Percentiles rank a stretch among this genome's conserved stretches.
phyloP scores from a whole-genome alignment of 257 asterid genomes.

The Lycium ferocissimum region DNA sequence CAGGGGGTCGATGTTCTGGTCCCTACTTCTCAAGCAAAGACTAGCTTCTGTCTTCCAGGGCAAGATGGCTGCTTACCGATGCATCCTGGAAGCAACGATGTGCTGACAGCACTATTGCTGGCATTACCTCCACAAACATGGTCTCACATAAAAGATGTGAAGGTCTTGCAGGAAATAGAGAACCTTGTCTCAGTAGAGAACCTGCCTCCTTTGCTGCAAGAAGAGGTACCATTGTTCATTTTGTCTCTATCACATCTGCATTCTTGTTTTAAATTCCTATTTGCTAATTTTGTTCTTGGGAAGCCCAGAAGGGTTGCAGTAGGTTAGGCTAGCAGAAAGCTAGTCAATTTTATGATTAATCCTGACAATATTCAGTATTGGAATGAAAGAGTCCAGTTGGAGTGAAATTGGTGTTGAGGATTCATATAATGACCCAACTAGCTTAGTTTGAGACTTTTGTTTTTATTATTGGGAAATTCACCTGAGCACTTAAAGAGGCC shows the following conservation, averaged over 20 bases:
- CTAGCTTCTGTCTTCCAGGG: conserved; percentile 50
- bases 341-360: conserved; percentile 22
- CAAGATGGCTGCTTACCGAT: conserved; percentile 48
- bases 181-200: conserved; percentile 61
- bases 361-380: background rate
- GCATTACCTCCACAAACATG: conserved; percentile 93
- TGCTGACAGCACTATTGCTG: conserved; percentile 79
- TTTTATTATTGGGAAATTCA: background rate
- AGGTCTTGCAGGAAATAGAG: conserved; percentile 65
- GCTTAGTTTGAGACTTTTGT: conserved; percentile 1
- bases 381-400: background rate
- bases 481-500: background rate
- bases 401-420: conserved; percentile 5
- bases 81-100: conserved; percentile 80
- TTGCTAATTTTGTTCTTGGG: conserved; percentile 16
- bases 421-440: background rate
- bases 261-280: background rate
- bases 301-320: background rate
- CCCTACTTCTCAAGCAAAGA: conserved; percentile 64
- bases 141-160: conserved; percentile 69
- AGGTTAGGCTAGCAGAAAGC: background rate
- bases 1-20: conserved; percentile 83
- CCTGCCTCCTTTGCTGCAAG: conserved; percentile 83
- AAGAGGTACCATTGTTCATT: conserved; percentile 62
- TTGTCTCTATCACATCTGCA: background rate